Conservation (phyloP, 2,329 filamentous ascomycete species). For the Exophiala viscosa region DNA sequence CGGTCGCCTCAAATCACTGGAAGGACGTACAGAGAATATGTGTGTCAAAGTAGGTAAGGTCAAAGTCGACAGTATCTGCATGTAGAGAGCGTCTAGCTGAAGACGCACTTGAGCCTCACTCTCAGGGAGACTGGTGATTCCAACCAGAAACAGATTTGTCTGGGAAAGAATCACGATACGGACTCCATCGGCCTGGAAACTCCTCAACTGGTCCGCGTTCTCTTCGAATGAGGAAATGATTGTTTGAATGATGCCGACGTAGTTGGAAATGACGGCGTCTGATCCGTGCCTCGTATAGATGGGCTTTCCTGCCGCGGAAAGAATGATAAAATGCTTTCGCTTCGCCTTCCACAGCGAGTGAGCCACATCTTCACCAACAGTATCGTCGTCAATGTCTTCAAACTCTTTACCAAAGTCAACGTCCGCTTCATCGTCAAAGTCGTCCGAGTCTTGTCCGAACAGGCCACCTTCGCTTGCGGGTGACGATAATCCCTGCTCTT, state of each 20-base stretch:
- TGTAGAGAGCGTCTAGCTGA: conserved; percentile 91
- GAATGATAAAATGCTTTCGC: conserved; percentile 92
- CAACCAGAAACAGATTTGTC: conserved; percentile 86
- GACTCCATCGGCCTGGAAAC: conserved; percentile 81
- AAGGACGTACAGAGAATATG: conserved; percentile 85
- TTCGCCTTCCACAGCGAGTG: conserved; percentile 82
- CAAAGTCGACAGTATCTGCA: conserved; percentile 94
- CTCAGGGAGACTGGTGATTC: conserved; percentile 87
- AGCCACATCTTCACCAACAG: conserved; percentile 64
- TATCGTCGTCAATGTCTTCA: conserved; percentile 46
- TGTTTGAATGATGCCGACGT: conserved; percentile 92
- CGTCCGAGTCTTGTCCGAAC: conserved; percentile 23
- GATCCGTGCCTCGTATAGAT: conserved; percentile 96
- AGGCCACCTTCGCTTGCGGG: conserved; percentile 37
- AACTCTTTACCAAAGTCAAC: conserved; percentile 73
- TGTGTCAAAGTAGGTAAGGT: conserved; percentile 82
- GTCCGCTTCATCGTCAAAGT: conserved; percentile 49
- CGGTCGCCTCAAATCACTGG: conserved; percentile 86
- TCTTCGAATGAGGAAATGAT: conserved; percentile 96
- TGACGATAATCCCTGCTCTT: conserved; percentile 31
- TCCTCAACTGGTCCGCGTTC: conserved; percentile 69
- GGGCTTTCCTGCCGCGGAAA: conserved; percentile 93
- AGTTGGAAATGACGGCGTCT: conserved; percentile 81
- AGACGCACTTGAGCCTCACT: conserved; percentile 81
- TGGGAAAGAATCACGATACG: conserved; percentile 82